Evolutionary conservation across 352 stramenopile species (phyloP), one percentile per base, ranked within the genome.

Genomic region (Globisporangium acanthophoron): DNA sequence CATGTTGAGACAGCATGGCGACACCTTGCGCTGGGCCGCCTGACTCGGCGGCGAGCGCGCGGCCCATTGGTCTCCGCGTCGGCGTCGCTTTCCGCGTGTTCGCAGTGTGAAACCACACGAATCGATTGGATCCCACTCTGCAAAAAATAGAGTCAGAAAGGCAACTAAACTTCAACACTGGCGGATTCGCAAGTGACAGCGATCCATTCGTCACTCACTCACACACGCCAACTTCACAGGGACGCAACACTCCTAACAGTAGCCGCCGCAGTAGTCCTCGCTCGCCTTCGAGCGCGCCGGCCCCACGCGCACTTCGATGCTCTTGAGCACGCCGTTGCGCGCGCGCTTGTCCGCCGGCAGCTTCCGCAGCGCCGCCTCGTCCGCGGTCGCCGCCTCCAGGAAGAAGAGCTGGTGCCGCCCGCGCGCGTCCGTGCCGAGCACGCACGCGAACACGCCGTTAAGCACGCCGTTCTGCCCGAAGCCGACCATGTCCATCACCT

Each of bases 321-420:
- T 58, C 41, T 76, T 73, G 58, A 90, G 52, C 35, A 65, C 47
- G 15, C 70, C 58, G 39, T 87, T 85, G 40, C 74, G 70, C 15
- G 45, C 31, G 9, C 75, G 68, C 15, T 62, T 55, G 35, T 69
- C 73, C 11, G 56, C 61, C 2, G 67, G 63, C 33, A 78, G 48
- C 54, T 74, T 74, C 51, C 74, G 70, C n/a, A 88, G 69, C 15
- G 67, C 12, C 15, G 69, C 48, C 29, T 88, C 74, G 13, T 85
- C 59, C 27, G 58, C 72, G 5, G 66, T 74, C 20, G 31, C 44
- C 0, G 78, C 68, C 46, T 88, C 80, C 39, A 87, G 53, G 58
- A 90, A 87, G 65, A 74, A 88, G 49, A 88, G 54, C 20, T 69
- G 65, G 67, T 88, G 74, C 60, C 78, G 68, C 24, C 78, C 76